Percentiles rank a stretch among this genome's conserved stretches.
Conservation (phyloP, 192 early-diverging fungal species). For the Backusella tarrabulga region DNA sequence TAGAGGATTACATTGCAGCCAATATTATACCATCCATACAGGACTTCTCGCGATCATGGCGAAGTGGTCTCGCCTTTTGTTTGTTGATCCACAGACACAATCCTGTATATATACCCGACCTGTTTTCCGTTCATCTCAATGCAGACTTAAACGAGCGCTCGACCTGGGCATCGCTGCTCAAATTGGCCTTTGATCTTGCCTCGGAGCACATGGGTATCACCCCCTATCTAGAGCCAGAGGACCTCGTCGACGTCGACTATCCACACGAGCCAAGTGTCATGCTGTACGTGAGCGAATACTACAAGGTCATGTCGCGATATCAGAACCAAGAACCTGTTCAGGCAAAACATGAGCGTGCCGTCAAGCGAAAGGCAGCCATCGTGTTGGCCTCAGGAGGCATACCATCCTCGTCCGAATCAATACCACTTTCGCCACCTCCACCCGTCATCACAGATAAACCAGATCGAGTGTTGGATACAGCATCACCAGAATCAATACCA, state of each 20-base stretch:
- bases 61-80: constrained; percentile 49
- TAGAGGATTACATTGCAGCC: constrained; percentile 46
- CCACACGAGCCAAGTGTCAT: constrained; percentile 53
- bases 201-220: constrained; percentile 41
- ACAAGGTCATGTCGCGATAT: constrained; percentile 48
- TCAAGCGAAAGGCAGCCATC: constrained; percentile 18
- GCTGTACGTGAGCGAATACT: constrained; percentile 54
- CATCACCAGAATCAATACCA: background rate
- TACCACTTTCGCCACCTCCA: background rate
- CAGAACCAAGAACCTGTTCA: constrained; percentile 28
- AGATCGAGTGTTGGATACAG: constrained; percentile 12
- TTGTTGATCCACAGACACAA: constrained; percentile 48
- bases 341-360: constrained; percentile 16
- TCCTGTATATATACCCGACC: constrained; percentile 41
- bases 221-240: constrained; percentile 42
- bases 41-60: constrained; percentile 53
- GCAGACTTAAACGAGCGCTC: constrained; percentile 37
- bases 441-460: background rate
- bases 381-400: constrained; percentile 35
- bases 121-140: constrained; percentile 37
- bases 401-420: constrained; percentile 7
- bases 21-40: constrained; percentile 48
- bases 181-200: constrained; percentile 40
- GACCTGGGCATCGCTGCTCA: constrained; percentile 34
- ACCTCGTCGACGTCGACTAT: constrained; percentile 48